A percentile compares a stretch with the other conserved stretches of the same genome.
phyloP scores from a whole-genome alignment of 2,329 filamentous ascomycete species.

The Fusarium paranaense region DNA sequence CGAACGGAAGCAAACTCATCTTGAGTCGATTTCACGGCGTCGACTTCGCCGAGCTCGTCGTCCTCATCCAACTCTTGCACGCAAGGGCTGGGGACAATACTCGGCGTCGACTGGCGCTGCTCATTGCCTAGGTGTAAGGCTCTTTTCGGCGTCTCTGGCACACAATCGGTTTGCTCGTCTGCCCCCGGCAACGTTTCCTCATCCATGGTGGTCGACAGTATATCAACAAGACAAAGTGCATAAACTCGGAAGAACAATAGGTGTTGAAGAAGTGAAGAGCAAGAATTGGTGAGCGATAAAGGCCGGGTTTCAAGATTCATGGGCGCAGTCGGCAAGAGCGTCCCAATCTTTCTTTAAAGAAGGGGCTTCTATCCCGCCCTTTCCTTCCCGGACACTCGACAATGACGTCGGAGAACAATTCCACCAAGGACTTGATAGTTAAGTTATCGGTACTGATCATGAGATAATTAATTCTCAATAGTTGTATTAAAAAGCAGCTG shows the following conservation, averaged over 20 bases:
- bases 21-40: neutral
- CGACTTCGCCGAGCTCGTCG: neutral
- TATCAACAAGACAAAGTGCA: neutral
- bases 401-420: neutral
- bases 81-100: neutral
- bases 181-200: neutral
- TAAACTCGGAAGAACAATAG: neutral
- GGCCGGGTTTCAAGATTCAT: neutral
- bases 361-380: neutral
- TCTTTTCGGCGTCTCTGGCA: neutral
- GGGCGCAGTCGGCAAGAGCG: neutral
- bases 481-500: neutral
- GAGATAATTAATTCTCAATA: neutral
- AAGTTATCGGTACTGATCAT: neutral
- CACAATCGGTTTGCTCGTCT: neutral
- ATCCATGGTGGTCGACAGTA: neutral
- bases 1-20: constrained; percentile 31
- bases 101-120: neutral
- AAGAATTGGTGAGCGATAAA: neutral
- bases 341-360: neutral
- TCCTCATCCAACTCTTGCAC: neutral
- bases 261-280: neutral
- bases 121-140: neutral
- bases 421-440: neutral
- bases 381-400: neutral